Percentiles rank a stretch among this genome's conserved stretches.
phyloP scores from a whole-genome alignment of 306 rosid species.

The Inga oerstediana region DNA sequence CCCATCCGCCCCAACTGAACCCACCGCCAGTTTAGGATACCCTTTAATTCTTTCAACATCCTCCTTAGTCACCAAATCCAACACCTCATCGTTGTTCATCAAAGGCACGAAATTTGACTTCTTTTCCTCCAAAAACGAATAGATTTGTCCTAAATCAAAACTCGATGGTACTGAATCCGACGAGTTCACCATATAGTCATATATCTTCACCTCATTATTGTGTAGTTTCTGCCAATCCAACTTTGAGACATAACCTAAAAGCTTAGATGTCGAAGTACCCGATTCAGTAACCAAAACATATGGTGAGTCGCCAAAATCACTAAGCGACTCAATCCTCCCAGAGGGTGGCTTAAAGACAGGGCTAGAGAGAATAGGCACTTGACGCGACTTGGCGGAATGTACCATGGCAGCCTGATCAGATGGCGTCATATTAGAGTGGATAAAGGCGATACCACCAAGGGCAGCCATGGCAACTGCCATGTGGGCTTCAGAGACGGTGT shows the following conservation, averaged over 20 bases:
- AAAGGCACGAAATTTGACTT: conserved; percentile 46
- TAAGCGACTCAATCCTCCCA: conserved; percentile 42
- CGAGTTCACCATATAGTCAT: conserved; percentile 54
- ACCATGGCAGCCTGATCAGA: conserved; percentile 50
- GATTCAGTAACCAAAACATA: conserved; percentile 64
- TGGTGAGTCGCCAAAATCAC: conserved; percentile 51
- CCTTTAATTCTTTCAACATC: conserved; percentile 72
- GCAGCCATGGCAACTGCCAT: conserved; percentile 75
- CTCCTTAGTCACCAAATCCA: conserved; percentile 62
- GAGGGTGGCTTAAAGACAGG: conserved; percentile 58
- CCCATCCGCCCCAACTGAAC: conserved; percentile 76
- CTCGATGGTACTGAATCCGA: conserved; percentile 51
- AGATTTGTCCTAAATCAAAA: conserved; percentile 45
- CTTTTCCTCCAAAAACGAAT: conserved; percentile 42
- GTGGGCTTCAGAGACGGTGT: conserved; percentile 62
- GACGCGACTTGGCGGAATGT: conserved; percentile 55
- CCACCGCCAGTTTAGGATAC: conserved; percentile 61
- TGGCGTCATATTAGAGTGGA: conserved; percentile 58
- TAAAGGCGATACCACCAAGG: conserved; percentile 57
- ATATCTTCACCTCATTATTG: conserved; percentile 46
- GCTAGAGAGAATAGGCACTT: conserved; percentile 62
- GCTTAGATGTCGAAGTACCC: conserved; percentile 48
- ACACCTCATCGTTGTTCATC: conserved; percentile 52
- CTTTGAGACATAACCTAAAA: conserved; percentile 62
- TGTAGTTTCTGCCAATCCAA: conserved; percentile 46